Conservation (phyloP, 225 moss, liverwort and hornwort genomes). For the Bryum argenteum region DNA sequence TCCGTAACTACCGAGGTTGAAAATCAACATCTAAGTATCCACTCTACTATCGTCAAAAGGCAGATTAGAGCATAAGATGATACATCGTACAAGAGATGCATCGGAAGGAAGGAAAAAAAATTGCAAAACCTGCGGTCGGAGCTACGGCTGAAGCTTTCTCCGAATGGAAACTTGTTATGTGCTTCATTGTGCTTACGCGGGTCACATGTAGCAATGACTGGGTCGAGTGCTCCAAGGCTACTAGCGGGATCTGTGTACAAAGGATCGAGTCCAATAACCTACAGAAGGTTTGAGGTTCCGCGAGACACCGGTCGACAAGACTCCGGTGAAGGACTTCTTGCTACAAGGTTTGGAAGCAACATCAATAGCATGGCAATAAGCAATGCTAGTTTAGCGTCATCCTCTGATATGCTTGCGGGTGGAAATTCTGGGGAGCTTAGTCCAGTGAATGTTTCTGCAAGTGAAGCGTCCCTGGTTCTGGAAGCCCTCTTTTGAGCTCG, state of each 20-base stretch:
- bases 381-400: slow-evolving; percentile 48
- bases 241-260: slow-evolving; percentile 89
- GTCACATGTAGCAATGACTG: slow-evolving; percentile 65
- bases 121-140: too few relatives aligned
- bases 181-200: too few relatives aligned
- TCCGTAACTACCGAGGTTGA: too few relatives aligned
- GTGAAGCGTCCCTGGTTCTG: slow-evolving; percentile 77
- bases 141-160: too few relatives aligned
- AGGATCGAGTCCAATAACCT: slow-evolving; percentile 59
- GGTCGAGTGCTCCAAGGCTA: slow-evolving; percentile 69
- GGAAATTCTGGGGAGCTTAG: slow-evolving; percentile 56
- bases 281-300: slow-evolving; percentile 69
- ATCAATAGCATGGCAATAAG: slow-evolving; percentile 45
- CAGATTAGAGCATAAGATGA: too few relatives aligned
- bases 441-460: slow-evolving; percentile 63
- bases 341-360: slow-evolving; percentile 56
- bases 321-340: slow-evolving; percentile 68
- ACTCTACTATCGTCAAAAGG: too few relatives aligned
- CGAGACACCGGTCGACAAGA: slow-evolving; percentile 74
- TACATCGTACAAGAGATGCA: too few relatives aligned
- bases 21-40: too few relatives aligned
- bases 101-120: too few relatives aligned
- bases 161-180: too few relatives aligned
- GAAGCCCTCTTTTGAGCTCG: slow-evolving; percentile 66
- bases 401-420: slow-evolving; percentile 47